A percentile compares a stretch with the other conserved stretches of the same genome.
These are phyloP conservation scores for Penicillium lividum DNA, from an alignment of 495 filamentous ascomycete species.

Conservation along the genomic window DNA sequence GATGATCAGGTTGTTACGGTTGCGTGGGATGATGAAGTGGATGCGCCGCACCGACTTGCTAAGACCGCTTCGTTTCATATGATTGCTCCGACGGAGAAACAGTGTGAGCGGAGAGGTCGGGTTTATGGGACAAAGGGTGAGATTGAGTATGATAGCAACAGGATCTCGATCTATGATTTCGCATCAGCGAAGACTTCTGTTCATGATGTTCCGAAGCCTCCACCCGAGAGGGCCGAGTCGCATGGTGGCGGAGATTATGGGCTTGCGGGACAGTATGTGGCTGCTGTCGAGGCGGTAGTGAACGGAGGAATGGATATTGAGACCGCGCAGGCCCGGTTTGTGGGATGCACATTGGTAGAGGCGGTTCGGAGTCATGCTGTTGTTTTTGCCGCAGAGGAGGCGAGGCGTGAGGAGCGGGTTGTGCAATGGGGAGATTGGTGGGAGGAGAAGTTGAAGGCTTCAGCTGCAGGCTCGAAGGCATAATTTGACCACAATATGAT, in stretches of 20 bases:
- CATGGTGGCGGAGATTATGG: slow-evolving; percentile 90
- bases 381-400: slow-evolving; percentile 93
- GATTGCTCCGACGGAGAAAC: slow-evolving; percentile 84
- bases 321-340: slow-evolving; percentile 70
- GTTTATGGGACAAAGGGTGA: slow-evolving; percentile 87
- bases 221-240: slow-evolving; percentile 40
- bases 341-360: slow-evolving; percentile 85
- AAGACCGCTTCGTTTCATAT: slow-evolving; percentile 93
- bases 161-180: slow-evolving; percentile 48
- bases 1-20: slow-evolving; percentile 90
- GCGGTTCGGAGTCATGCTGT: slow-evolving; percentile 84
- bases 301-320: slow-evolving; percentile 64
- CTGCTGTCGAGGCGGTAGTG: slow-evolving; percentile 78
- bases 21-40: slow-evolving; percentile 63
- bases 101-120: slow-evolving; percentile 78
- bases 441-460: slow-evolving; percentile 44
- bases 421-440: slow-evolving; percentile 83
- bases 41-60: slow-evolving; percentile 52
- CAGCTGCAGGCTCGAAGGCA: slow-evolving; percentile 5
- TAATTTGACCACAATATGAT: too few species aligned
- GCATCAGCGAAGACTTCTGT: slow-evolving; percentile 23
- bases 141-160: slow-evolving; percentile 65
- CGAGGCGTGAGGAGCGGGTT: slow-evolving; percentile 65
- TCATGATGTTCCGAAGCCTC: slow-evolving; percentile 36
- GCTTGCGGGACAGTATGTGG: slow-evolving; percentile 74